Evolutionary conservation across 495 filamentous ascomycete genomes (phyloP).

Genomic region (Aspergillus saccharolyticus): DNA sequence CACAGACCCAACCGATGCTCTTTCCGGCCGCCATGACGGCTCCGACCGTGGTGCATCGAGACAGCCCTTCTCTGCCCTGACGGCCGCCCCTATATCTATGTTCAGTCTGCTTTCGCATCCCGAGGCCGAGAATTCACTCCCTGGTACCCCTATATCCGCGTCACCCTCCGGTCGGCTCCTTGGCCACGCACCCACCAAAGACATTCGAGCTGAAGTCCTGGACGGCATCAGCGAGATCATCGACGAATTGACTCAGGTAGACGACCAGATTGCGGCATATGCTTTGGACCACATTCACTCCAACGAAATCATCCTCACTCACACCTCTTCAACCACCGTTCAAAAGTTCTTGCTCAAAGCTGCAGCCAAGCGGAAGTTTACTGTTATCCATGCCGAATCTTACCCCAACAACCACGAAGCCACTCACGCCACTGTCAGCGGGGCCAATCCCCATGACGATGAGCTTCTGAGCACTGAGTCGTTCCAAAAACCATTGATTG

Average conservation of each 20-base stretch:
- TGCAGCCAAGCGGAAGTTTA: conserved; percentile 79
- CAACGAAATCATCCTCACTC: conserved; percentile 82
- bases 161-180: conserved; percentile 38
- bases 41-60: conserved; percentile 41
- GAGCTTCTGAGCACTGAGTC: conserved; percentile 47
- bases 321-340: conserved; percentile 73
- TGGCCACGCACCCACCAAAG: conserved; percentile 36
- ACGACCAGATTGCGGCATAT: conserved; percentile 81
- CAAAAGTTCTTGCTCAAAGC: conserved; percentile 83
- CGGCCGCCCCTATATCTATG: conserved; percentile 59
- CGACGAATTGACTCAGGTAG: conserved; percentile 82
- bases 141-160: conserved; percentile 40
- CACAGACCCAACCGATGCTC: conserved; percentile 34
- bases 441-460: conserved; percentile 38
- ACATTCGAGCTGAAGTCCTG: conserved; percentile 81
- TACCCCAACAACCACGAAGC: conserved; percentile 63
- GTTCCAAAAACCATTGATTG: conserved; percentile 70
- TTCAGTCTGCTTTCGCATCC: conserved; percentile 76
- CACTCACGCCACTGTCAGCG: conserved; percentile 55
- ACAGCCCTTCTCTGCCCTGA: conserved; percentile 54
- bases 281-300: conserved; percentile 86
- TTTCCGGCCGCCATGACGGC: conserved; percentile 28
- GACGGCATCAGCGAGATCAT: conserved; percentile 87
- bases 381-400: conserved; percentile 71
- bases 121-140: conserved; percentile 38